phyloP scores from a whole-genome alignment of 495 filamentous ascomycete species.

The Penicillium antarcticum region DNA sequence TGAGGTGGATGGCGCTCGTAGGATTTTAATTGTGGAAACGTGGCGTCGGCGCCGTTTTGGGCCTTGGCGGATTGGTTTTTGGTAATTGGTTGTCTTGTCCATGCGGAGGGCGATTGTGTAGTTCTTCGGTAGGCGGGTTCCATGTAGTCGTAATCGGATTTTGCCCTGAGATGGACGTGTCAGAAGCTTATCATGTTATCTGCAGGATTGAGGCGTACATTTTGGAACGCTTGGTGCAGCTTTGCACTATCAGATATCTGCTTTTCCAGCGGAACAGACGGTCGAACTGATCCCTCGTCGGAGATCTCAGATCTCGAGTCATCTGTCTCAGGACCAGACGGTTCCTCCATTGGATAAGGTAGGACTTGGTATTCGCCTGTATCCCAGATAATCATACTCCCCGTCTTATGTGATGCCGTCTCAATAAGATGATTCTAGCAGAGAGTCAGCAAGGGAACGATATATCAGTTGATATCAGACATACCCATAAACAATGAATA shows the following conservation, averaged over 20 bases:
- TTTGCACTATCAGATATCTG: conserved; percentile 49
- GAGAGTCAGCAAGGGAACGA: background rate
- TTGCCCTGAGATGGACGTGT: conserved; percentile 36
- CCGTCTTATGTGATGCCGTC: conserved; percentile 54
- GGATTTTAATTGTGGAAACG: background rate
- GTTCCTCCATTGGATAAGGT: conserved; percentile 29
- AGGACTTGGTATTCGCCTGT: conserved; percentile 63
- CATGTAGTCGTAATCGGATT: conserved; percentile 59
- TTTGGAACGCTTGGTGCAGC: conserved; percentile 51
- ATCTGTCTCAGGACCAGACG: conserved; percentile 40
- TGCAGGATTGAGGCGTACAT: conserved; percentile 22
- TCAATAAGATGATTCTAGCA: conserved; percentile 64
- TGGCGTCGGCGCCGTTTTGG: conserved; percentile 27
- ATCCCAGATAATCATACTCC: conserved; percentile 68
- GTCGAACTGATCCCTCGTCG: conserved; percentile 3
- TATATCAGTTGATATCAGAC: conserved; percentile 7
- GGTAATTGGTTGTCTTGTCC: conserved; percentile 42
- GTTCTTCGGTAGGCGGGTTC: conserved; percentile 50
- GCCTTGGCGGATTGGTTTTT: conserved; percentile 20
- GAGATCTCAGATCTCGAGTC: conserved; percentile 36
- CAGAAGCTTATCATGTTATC: background rate
- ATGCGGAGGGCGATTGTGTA: conserved; percentile 61
- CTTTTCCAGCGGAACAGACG: background rate
- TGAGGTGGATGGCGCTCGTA: conserved; percentile 18
- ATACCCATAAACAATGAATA: conserved; percentile 63